Base-by-base conservation (phyloP, 768 basidiomycete genomes). In the Termitomyces sp. region DNA sequence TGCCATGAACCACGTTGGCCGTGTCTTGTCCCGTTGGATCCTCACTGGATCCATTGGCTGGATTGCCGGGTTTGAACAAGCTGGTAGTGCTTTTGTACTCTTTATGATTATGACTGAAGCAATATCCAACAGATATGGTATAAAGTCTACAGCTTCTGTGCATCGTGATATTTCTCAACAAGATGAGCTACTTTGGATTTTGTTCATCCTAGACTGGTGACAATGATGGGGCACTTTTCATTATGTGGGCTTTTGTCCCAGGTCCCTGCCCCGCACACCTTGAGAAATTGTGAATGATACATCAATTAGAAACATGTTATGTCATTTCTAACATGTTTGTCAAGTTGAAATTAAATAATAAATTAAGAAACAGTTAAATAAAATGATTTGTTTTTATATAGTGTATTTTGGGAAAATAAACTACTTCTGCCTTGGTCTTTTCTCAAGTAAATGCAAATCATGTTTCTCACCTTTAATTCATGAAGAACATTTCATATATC, bases 61-160 rank as follows among this genome's bases (percentile, higher is more conserved):
- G 84, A 83, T 85, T 22, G 81, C 83, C 9, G 82, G 81, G 4
- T 77, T 83, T 30, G 88, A 88, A 0, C 83, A 85, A 63, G 82
- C 85, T 1, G 89, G 89, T 11, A 82, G 83, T 46, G 88, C 88
- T 0, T 58, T 85, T 6, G 62, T 90, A 3, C 88, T 88, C 1
- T 89, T 91, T 59, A 75, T 88, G 56, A 85, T 91, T 59, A 75
- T 88, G 56, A 85, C 85, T 0, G 88, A 88, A 28, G 77, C 82
- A 2, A 77, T 91, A 22, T 80, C 88, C 9, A 75, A 76, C 26
- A 81, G 75, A 54, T 78, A 82, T 38, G 88, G 80, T 0, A 86
- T 88, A 74, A 55, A 78, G 75, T 59, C 64, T 87, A 48, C 83
- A 85, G 60, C 85, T 85, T 2, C 65, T 86, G 84, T 86, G 58